Evolutionary conservation across 2,329 filamentous ascomycete species (phyloP).

Genomic region (Fonsecaea multimorphosa): DNA sequence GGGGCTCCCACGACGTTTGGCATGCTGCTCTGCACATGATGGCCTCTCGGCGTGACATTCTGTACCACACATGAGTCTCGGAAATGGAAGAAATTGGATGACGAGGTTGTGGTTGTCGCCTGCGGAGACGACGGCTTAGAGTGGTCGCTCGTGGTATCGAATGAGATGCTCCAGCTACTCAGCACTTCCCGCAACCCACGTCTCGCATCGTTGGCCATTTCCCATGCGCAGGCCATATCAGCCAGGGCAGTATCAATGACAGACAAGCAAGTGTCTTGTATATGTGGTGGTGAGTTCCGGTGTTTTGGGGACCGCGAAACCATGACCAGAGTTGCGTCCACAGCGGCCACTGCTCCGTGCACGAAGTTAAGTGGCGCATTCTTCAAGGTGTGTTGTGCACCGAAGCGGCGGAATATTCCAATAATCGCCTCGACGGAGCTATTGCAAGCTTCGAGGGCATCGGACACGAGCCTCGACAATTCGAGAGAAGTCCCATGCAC

Average conservation of each 20-base stretch:
- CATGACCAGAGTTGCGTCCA: slow-evolving; percentile 11
- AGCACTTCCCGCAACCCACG: neutral
- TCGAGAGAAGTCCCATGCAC: neutral
- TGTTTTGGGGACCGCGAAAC: neutral
- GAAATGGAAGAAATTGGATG: slow-evolving; percentile 4
- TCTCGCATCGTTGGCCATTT: slow-evolving; percentile 1
- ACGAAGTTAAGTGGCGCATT: slow-evolving; percentile 20
- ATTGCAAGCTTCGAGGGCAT: slow-evolving; percentile 16
- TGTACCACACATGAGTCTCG: neutral
- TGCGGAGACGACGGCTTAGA: neutral
- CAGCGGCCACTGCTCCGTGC: slow-evolving; percentile 12
- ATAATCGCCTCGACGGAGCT: slow-evolving; percentile 17
- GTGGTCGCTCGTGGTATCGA: neutral
- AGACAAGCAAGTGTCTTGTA: neutral
- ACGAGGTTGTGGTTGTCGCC: neutral
- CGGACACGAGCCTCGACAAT: neutral
- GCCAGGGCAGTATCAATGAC: neutral
- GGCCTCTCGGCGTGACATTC: neutral
- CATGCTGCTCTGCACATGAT: neutral
- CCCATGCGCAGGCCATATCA: neutral
- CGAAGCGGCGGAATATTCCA: slow-evolving; percentile 19
- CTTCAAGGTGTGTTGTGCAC: slow-evolving; percentile 12
- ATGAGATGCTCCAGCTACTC: neutral
- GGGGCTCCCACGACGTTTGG: neutral
- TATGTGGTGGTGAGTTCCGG: neutral